Evolutionary conservation across 2,329 filamentous ascomycete species (phyloP), one percentile per base, ranked within the genome.

Genomic region (Microsporum audouinii): DNA sequence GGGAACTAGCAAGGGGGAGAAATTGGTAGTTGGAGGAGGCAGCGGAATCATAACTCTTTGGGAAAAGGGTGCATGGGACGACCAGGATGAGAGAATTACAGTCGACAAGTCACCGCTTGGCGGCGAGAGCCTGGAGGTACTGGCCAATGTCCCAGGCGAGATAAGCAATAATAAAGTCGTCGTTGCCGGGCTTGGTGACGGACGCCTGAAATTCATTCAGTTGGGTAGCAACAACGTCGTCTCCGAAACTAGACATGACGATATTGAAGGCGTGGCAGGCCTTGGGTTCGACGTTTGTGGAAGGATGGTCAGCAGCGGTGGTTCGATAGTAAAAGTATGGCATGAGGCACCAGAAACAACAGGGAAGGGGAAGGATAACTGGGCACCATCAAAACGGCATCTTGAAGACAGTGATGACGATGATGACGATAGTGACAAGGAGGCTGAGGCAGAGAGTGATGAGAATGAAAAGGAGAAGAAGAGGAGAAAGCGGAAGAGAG

Each of bases 1-100:
- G 43, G 82, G 82, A 34, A 80, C 81, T 5, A 86, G 84, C 68
- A 88, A 88, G 55, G 89, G 89, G 3, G 81, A 87, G 68, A 88
- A 88, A 71, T 80, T 94, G 2, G 73, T 94, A 2, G 89, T 91
- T 0, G 87, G 89, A 39, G 89, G 89, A 31, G 86, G 84, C 17
- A 87, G 84, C 47, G 94, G 94, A 2, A 84, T 96, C 1, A 73
- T 97, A 64, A 96, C 91, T 3, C 77, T 97, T 5, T 99, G 94
- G 91, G 92, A 99, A 73, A 88, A 87, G 66, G 92, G 92, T 0
- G 84, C 88, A 0, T 97, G 94, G 92, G 91, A 95, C 69, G 92
- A 97, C 72, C 90, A 96, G 72, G 89, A 95, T 67, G 91, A 95
- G 75, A 83, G 91, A 59, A 88, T 96, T 68, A 84, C 88, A 57